Base-by-base conservation (phyloP, 352 stramenopile genomes). In the Peronospora belbahrii region DNA sequence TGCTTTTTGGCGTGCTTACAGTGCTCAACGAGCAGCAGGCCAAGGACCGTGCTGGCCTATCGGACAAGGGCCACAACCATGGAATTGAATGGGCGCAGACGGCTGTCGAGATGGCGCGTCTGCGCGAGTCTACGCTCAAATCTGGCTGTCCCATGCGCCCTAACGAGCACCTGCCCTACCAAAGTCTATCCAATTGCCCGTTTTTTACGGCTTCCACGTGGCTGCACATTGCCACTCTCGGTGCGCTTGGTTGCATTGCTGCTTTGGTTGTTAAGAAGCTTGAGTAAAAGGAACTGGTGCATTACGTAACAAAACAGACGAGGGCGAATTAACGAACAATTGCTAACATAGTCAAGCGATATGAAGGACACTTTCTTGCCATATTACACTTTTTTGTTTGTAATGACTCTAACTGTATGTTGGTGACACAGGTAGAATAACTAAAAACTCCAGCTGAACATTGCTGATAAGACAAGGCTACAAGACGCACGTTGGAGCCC, bases 21-120 rank as follows among this genome's bases (percentile, higher is more conserved):
- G 96, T 96, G 66, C 73, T 98, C 47, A 94, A 85, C 54, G 94
- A 99, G 58, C 74, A 95, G 36, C 96, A 99, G 76, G 96, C 97
- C 6, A 91, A 88, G 54, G 79, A 91, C 30, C 87, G 96, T 45
- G 91, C 84, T 6, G 84, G 84, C 1, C 65, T 95, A 20, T 72
- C 80, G 20, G 55, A 64, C 33, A 84, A 74, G 25, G 90, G 87
- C 33, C 85, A 95, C 70, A 98, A 98, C 69, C 94, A 98, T 70
- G 94, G 95, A 38, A 74, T 93, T 19, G 92, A 97, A 57, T 98
- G 94, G 95, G 95, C 88, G 24, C 96, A 97, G 70, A 98, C 91
- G 17, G 94, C 95, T 20, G 77, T 98, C 28, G 92, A 98, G 74
- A 98, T 98, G 95, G 94, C 76, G 5, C 71, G 95, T 42, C 67